These are phyloP conservation scores for Biscogniauxia mediterranea DNA, from an alignment of 2,329 filamentous ascomycete species.

Conservation along the genomic window DNA sequence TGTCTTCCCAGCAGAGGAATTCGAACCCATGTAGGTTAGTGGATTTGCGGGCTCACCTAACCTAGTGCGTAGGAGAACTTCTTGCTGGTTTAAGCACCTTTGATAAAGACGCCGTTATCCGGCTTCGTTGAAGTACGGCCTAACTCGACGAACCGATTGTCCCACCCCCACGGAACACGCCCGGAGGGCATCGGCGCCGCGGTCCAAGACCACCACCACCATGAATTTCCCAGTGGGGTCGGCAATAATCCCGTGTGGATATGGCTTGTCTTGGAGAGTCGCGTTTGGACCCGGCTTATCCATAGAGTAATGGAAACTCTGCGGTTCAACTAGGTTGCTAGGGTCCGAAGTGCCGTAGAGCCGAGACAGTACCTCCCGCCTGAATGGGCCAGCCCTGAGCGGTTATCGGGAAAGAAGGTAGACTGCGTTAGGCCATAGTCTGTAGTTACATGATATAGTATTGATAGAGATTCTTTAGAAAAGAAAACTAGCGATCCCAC, in stretches of 20 bases:
- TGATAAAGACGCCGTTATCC: constrained; percentile 6
- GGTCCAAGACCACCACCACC: constrained; percentile 5
- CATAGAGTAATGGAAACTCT: constrained; percentile 10
- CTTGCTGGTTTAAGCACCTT: constrained; percentile 4
- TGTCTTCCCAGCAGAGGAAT: constrained; percentile 2
- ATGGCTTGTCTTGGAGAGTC: constrained; percentile 6
- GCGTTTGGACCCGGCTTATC: constrained; percentile 6
- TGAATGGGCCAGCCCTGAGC: constrained; percentile 5
- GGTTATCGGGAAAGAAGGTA: constrained; percentile 5
- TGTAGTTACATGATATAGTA: constrained; percentile 6
- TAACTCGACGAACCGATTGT: constrained; percentile 4
- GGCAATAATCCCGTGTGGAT: constrained; percentile 6
- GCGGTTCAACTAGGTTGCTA: constrained; percentile 2
- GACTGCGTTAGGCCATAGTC: constrained; percentile 6
- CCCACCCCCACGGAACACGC: constrained; percentile 5
- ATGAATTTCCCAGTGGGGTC: constrained; percentile 8
- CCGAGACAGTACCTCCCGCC: constrained; percentile 5
- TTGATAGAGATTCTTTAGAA: constrained; percentile 2
- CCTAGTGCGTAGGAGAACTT: constrained; percentile 8
- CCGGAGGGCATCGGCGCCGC: constrained; percentile 9
- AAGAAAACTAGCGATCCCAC: constrained; percentile 3
- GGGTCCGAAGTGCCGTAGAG: constrained; percentile 7
- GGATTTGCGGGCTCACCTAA: constrained; percentile 9
- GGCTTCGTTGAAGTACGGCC: constrained; percentile 5
- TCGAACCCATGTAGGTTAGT: constrained; percentile 8